Conservation (phyloP, 208 protist genomes). For the Acanthamoeba triangularis region DNA sequence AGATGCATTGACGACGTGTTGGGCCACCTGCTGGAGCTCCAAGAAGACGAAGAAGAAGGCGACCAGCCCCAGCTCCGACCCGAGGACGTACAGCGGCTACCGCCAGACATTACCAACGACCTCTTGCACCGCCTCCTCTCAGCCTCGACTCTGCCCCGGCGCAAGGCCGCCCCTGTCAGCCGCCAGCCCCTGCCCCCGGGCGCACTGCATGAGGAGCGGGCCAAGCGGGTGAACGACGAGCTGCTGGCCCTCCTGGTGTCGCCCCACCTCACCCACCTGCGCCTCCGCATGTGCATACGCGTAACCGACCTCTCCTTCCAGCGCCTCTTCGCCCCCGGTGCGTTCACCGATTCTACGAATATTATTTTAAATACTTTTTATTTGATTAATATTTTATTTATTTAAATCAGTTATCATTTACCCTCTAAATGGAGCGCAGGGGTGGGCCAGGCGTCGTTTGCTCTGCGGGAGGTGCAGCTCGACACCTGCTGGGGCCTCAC, state of each 20-base stretch:
- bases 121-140: slow-evolving; percentile 20
- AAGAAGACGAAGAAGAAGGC: neutral
- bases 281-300: slow-evolving; percentile 24
- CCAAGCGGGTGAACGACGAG: neutral
- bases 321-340: neutral
- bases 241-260: neutral
- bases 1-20: neutral
- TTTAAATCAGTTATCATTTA: no score
- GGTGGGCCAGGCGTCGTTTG: neutral
- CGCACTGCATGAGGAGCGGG: no score
- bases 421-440: no score
- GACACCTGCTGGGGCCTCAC: slow-evolving; percentile 27
- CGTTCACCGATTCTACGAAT: no score
- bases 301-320: slow-evolving; percentile 1
- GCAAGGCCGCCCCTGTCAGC: neutral
- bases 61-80: neutral
- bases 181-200: neutral
- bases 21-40: neutral
- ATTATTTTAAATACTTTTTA: no score
- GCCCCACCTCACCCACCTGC: neutral
- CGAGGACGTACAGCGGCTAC: neutral
- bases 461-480: neutral
- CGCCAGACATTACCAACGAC: slow-evolving; percentile 24
- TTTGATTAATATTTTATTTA: no score
- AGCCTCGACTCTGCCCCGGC: neutral